Evolutionary conservation across 129 eudicot species (phyloP).

Genomic region (Tagetes erecta): DNA sequence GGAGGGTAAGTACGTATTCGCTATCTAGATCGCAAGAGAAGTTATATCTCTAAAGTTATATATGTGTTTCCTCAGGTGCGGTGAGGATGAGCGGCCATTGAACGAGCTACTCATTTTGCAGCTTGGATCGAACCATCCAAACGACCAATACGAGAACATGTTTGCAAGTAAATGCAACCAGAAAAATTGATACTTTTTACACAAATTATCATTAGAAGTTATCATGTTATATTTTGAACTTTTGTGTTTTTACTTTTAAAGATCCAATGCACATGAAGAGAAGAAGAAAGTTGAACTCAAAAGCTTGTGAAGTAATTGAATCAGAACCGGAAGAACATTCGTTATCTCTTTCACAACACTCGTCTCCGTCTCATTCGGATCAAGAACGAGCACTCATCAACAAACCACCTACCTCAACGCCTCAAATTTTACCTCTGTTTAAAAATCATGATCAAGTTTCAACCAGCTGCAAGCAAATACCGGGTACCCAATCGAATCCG

Average conservation of each 20-base stretch:
- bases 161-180: conserved; percentile 43
- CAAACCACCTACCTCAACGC: conserved; percentile 32
- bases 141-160: conserved; percentile 42
- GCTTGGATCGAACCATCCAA: conserved; percentile 52
- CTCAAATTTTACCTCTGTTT: conserved; percentile 49
- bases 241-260: conserved; percentile 8
- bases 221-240: not conserved
- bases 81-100: conserved; percentile 91
- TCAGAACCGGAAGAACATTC: conserved; percentile 76
- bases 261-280: conserved; percentile 57
- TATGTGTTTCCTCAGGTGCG: conserved; percentile 56
- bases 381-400: conserved; percentile 57
- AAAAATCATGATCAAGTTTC: conserved; percentile 42
- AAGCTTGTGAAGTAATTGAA: conserved; percentile 42
- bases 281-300: conserved; percentile 48
- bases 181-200: conserved; percentile 36
- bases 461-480: conserved; percentile 26
- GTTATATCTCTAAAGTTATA: not conserved
- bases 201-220: not conserved
- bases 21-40: not conserved
- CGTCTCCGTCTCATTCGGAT: conserved; percentile 90
- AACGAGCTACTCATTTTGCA: conserved; percentile 81
- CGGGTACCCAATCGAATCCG: conserved; percentile 40
- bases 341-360: conserved; percentile 70
- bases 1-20: conserved; percentile 69